These are phyloP conservation scores for Teratosphaeria viscida DNA, from an alignment of 2,329 filamentous ascomycete genomes.

Conservation along the genomic window DNA sequence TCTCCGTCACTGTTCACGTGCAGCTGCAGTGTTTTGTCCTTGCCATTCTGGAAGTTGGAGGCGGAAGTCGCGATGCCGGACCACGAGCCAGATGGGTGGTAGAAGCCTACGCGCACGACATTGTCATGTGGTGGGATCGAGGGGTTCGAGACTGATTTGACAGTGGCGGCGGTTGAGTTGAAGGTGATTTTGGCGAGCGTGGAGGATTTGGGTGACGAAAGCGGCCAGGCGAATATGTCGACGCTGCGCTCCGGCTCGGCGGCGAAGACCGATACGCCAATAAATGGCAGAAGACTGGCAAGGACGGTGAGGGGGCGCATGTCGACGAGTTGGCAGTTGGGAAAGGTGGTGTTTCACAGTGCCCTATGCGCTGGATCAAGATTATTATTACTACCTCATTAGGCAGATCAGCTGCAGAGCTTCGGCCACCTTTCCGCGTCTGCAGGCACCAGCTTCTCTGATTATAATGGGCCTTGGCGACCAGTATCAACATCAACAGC, in stretches of 20 bases:
- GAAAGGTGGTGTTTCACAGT: neutral
- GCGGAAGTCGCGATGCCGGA: conserved; percentile 37
- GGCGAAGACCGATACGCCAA: conserved; percentile 23
- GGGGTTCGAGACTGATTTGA: conserved; percentile 29
- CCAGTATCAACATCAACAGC: too few species aligned
- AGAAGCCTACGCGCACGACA: conserved; percentile 35
- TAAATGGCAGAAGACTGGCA: conserved; percentile 25
- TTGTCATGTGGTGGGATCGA: conserved; percentile 25
- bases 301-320: conserved; percentile 29
- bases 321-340: conserved; percentile 4
- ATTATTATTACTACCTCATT: neutral
- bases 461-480: too few species aligned
- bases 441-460: too few species aligned
- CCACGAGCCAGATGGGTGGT: conserved; percentile 29
- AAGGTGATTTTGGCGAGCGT: conserved; percentile 34
- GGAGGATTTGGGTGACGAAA: conserved; percentile 26
- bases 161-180: conserved; percentile 31
- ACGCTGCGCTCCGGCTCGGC: conserved; percentile 16
- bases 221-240: conserved; percentile 28
- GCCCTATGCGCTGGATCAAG: neutral
- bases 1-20: conserved; percentile 34
- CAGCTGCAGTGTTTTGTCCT: conserved; percentile 34
- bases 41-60: conserved; percentile 31
- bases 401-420: neutral
- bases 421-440: neutral